These are phyloP conservation scores for Sporopachydermia quercuum DNA, from an alignment of 805 yeast species.

Conservation along the genomic window DNA sequence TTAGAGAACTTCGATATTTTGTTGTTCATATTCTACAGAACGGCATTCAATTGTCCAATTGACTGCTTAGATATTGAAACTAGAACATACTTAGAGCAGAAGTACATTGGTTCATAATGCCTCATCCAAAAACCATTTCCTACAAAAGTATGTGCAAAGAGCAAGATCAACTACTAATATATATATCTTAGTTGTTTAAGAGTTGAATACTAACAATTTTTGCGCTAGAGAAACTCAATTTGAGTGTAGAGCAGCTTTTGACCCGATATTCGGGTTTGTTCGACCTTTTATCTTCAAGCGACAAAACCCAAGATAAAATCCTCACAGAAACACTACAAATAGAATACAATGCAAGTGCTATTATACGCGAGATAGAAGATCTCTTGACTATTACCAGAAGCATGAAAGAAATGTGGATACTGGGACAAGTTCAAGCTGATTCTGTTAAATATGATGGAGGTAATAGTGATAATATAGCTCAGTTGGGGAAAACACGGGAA, in stretches of 20 bases:
- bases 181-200: too few relatives aligned
- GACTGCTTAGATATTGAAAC: too few relatives aligned
- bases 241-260: slow-evolving; percentile 13
- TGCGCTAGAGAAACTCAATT: slow-evolving; percentile 15
- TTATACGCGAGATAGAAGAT: slow-evolving; percentile 19
- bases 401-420: slow-evolving; percentile 27
- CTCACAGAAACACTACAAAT: slow-evolving; percentile 25
- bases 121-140: too few relatives aligned
- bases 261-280: slow-evolving; percentile 16
- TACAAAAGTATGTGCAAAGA: too few relatives aligned
- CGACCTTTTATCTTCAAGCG: slow-evolving; percentile 14
- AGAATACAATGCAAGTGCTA: slow-evolving; percentile 21
- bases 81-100: too few relatives aligned
- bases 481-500: slow-evolving; percentile 1
- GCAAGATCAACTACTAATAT: too few relatives aligned
- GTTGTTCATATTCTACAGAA: too few relatives aligned
- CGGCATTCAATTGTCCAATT: too few relatives aligned
- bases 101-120: too few relatives aligned
- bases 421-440: slow-evolving; percentile 19
- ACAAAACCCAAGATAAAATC: slow-evolving; percentile 18
- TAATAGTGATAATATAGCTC: slow-evolving; percentile 4
- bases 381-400: slow-evolving; percentile 22
- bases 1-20: too few relatives aligned
- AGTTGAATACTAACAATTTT: too few relatives aligned
- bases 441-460: slow-evolving; percentile 8